These are phyloP conservation scores for Kingdonia uniflora DNA, from an alignment of 164 flowering plant species.

Conservation along the genomic window DNA sequence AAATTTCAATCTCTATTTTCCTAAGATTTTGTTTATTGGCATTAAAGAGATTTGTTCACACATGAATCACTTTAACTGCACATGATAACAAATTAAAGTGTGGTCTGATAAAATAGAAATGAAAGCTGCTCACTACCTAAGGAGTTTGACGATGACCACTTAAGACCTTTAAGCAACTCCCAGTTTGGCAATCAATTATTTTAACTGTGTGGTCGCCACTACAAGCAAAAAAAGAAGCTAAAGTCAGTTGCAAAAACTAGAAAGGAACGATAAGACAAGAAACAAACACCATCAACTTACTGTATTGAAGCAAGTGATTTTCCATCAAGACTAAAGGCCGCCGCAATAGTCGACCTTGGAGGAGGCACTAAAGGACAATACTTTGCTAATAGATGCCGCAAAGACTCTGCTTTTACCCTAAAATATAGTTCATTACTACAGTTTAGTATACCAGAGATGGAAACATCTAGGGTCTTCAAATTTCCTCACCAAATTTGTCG, in stretches of 20 bases:
- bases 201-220: constrained; percentile 98
- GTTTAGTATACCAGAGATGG: background rate
- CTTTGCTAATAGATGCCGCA: constrained; percentile 65
- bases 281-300: constrained; percentile 29
- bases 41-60: too few species aligned
- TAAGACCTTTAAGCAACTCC: constrained; percentile 81
- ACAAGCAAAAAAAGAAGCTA: constrained; percentile 15
- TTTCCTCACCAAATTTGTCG: too few species aligned
- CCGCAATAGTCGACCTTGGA: constrained; percentile 97
- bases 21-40: too few species aligned
- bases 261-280: background rate
- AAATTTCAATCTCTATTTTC: too few species aligned
- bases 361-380: constrained; percentile 83
- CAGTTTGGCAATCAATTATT: constrained; percentile 80
- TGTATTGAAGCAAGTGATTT: constrained; percentile 90
- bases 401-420: constrained; percentile 89
- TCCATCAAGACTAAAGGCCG: constrained; percentile 95
- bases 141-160: constrained; percentile 94
- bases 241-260: background rate
- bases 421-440: constrained; percentile 1
- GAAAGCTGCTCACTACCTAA: constrained; percentile 76
- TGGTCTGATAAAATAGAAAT: too few species aligned
- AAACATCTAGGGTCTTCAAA: too few species aligned
- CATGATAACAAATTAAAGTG: too few species aligned
- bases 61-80: too few species aligned